These are phyloP conservation scores for Fusarium sp. DNA, from an alignment of 2,329 filamentous ascomycete species.

Conservation along the genomic window DNA sequence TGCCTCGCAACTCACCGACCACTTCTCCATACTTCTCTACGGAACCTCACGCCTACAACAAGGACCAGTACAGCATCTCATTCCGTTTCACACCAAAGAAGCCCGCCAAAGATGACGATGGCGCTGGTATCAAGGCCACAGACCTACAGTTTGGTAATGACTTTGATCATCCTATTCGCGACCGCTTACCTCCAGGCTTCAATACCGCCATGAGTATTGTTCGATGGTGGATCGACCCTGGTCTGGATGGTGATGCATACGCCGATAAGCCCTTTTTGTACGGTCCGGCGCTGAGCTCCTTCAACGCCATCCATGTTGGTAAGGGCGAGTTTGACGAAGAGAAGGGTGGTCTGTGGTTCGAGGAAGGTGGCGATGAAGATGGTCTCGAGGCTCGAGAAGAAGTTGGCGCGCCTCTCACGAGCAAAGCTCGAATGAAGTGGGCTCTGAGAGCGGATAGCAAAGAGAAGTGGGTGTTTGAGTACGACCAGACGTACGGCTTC, in stretches of 20 bases:
- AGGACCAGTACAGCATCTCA: slow-evolving; percentile 87
- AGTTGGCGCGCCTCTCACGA: slow-evolving; percentile 64
- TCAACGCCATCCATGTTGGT: slow-evolving; percentile 81
- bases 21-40: slow-evolving; percentile 83
- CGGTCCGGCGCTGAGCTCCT: slow-evolving; percentile 82
- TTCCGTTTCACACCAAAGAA: slow-evolving; percentile 81
- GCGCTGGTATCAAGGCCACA: slow-evolving; percentile 70
- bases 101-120: slow-evolving; percentile 36
- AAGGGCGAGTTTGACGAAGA: slow-evolving; percentile 60
- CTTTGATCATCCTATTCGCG: slow-evolving; percentile 90
- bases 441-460: slow-evolving; percentile 64
- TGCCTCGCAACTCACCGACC: slow-evolving; percentile 76
- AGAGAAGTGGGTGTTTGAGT: slow-evolving; percentile 67
- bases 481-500: slow-evolving; percentile 64
- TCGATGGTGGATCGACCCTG: slow-evolving; percentile 91
- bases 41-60: slow-evolving; percentile 72
- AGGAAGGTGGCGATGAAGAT: slow-evolving; percentile 74
- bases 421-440: slow-evolving; percentile 70
- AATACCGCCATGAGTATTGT: slow-evolving; percentile 86
- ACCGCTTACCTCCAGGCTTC: slow-evolving; percentile 88
- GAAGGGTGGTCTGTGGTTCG: slow-evolving; percentile 68
- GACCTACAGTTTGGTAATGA: slow-evolving; percentile 95
- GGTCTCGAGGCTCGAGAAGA: slow-evolving; percentile 61
- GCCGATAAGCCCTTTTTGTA: slow-evolving; percentile 89
- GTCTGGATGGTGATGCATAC: slow-evolving; percentile 89